Conservation (phyloP, 129 eudicot genomes). For the Artemisia tridentata region DNA sequence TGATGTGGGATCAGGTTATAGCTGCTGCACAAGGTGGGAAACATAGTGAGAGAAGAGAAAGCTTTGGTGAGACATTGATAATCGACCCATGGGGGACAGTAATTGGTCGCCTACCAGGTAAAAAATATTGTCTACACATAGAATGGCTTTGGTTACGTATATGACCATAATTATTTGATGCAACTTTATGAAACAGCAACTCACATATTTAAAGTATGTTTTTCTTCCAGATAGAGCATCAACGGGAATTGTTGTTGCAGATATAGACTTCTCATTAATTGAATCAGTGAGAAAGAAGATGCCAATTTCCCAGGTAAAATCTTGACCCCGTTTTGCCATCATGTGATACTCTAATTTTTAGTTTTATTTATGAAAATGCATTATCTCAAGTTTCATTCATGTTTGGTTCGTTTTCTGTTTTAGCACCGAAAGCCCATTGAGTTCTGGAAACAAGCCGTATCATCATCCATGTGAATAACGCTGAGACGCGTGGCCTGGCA, state of each 20-base stretch:
- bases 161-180: slow-evolving; percentile 2
- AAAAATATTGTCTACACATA: slow-evolving; percentile 17
- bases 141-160: too few relatives aligned
- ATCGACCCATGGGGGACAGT: slow-evolving; percentile 95
- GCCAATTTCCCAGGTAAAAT: slow-evolving; percentile 72
- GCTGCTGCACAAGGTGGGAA: slow-evolving; percentile 99
- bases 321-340: background rate
- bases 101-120: slow-evolving; percentile 75
- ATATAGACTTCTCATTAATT: slow-evolving; percentile 73
- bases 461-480: slow-evolving; percentile 30
- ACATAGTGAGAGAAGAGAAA: slow-evolving; percentile 82
- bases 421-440: slow-evolving; percentile 76
- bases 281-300: slow-evolving; percentile 80
- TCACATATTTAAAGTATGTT: slow-evolving; percentile 4
- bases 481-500: background rate
- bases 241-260: slow-evolving; percentile 90
- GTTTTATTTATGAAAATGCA: background rate
- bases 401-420: slow-evolving; percentile 17
- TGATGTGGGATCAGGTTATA: slow-evolving; percentile 58
- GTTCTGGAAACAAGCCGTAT: slow-evolving; percentile 52
- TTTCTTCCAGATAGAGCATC: slow-evolving; percentile 52
- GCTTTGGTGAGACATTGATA: slow-evolving; percentile 82
- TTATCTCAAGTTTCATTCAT: background rate
- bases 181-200: slow-evolving; percentile 15
- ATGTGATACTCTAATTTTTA: background rate